Base-by-base conservation (phyloP, 2,329 filamentous ascomycete species). In the Diaporthe longicolla region DNA sequence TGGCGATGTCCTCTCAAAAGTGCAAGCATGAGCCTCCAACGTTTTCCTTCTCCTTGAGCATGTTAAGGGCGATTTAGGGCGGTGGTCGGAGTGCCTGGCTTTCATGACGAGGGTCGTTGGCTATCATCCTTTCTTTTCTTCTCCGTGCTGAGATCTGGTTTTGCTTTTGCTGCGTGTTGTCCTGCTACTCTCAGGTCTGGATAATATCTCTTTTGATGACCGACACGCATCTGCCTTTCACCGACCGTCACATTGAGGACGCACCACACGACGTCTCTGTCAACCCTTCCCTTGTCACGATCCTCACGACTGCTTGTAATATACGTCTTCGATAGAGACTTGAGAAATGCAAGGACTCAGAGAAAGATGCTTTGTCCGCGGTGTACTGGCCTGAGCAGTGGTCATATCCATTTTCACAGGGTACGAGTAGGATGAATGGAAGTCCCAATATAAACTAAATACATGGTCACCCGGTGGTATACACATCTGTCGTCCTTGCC, bases 161-260 rank as follows among this genome's bases (percentile, higher is more conserved):
- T 17, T 55, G 70, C 52, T 45, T 63, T 71, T 54, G 21, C 29
- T 45, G 35, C 29, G 11, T 15, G 45, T 54, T 63, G 43, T 26
- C 4, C 29, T 35, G 19, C 45, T 54, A 37, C 5, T n/a, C 9
- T 43, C 24, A 48, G 45, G 70, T 63, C 70, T 45, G 24, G 57
- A 71, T 71, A 63, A 40, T 71, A 55, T 54, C 21, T 63, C 57
- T n/a, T 43, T 43, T 63, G 35, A 63, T 13, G 35, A 63, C 57
- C 57, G 54, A 26, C 57, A 26, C 52, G 48, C 32, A 54, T 68
- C 63, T 68, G 52, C 48, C 35, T 50, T 37, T 37, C 17, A 11
- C 6, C 13, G n/a, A 52, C 21, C 63, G 45, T 13, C 63, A 37
- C 29, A 29, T 21, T 13, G 21, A 52, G 21, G 63, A 66, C 63